A percentile compares a stretch with the other conserved stretches of the same genome.
phyloP scores from a whole-genome alignment of 257 asterid genomes.

The Jacaranda copaia region DNA sequence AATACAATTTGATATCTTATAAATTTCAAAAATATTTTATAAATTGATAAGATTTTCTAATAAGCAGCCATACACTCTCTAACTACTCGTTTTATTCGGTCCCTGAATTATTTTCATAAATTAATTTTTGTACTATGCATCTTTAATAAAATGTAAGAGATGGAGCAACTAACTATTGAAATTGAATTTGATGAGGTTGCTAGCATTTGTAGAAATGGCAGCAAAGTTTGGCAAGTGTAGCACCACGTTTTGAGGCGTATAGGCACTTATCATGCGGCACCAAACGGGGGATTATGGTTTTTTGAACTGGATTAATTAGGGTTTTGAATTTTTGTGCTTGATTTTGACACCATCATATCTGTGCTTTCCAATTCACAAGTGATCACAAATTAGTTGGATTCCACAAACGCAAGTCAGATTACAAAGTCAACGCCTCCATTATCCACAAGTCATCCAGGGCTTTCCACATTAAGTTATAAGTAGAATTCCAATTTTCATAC shows the following conservation, averaged over 20 bases:
- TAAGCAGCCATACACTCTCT: too few species aligned
- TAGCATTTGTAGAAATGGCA: constrained; percentile 28
- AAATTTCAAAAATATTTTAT: too few species aligned
- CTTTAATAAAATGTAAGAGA: too few species aligned
- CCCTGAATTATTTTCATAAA: too few species aligned
- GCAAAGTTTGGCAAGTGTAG: constrained; percentile 31
- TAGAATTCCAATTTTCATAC: background rate
- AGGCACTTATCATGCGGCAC: constrained; percentile 40
- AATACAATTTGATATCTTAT: too few species aligned
- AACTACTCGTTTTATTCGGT: too few species aligned
- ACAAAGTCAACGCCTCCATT: constrained; percentile 37
- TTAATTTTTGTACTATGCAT: too few species aligned
- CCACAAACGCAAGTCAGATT: constrained; percentile 27
- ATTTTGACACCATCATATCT: constrained; percentile 8
- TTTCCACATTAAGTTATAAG: background rate
- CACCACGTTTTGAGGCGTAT: constrained; percentile 22
- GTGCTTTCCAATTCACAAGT: constrained; percentile 33
- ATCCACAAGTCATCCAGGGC: background rate
- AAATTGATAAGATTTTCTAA: too few species aligned
- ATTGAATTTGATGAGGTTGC: background rate
- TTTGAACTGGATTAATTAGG: constrained; percentile 25
- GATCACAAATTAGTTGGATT: constrained; percentile 40
- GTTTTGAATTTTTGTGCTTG: constrained; percentile 35
- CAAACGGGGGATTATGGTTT: constrained; percentile 35
- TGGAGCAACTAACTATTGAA: background rate